Percentiles rank a stretch among this genome's conserved stretches.
These are phyloP conservation scores for Hypoxylon sp. DNA, from an alignment of 2,329 filamentous ascomycete genomes.

Conservation along the genomic window DNA sequence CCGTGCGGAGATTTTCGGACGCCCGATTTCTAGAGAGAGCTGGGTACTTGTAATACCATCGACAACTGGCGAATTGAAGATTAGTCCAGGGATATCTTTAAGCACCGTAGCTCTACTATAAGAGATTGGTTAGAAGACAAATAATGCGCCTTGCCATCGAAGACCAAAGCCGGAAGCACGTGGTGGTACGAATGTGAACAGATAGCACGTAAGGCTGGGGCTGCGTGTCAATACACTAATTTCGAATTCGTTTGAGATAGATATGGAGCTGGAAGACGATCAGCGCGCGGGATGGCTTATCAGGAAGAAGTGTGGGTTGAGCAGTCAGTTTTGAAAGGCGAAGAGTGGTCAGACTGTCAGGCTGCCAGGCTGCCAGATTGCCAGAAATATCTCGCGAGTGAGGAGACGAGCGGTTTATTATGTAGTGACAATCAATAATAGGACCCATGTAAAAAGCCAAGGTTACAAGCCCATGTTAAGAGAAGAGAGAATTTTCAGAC, in stretches of 20 bases:
- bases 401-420: slow-evolving; percentile 39
- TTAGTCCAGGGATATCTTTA: slow-evolving; percentile 18
- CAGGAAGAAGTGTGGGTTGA: slow-evolving; percentile 30
- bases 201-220: slow-evolving; percentile 30
- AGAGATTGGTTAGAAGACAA: slow-evolving; percentile 16
- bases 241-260: slow-evolving; percentile 39
- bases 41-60: slow-evolving; percentile 25
- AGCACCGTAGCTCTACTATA: slow-evolving; percentile 1
- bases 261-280: slow-evolving; percentile 39
- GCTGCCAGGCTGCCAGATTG: slow-evolving; percentile 22
- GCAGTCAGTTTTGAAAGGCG: slow-evolving; percentile 28
- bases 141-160: slow-evolving; percentile 27
- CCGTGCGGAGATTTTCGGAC: slow-evolving; percentile 5
- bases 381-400: slow-evolving; percentile 28
- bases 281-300: slow-evolving; percentile 42
- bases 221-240: slow-evolving; percentile 34
- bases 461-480: slow-evolving; percentile 11
- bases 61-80: slow-evolving; percentile 26
- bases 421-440: slow-evolving; percentile 41
- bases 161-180: slow-evolving; percentile 23
- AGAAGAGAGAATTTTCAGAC: slow-evolving; percentile 35
- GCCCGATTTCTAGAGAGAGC: slow-evolving; percentile 25
- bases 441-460: slow-evolving; percentile 10
- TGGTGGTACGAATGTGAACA: slow-evolving; percentile 23
- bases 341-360: slow-evolving; percentile 32